Percentiles rank a stretch among this genome's conserved stretches.
Conservation (phyloP, 331 rosid genomes). For the Saraca asoca region DNA sequence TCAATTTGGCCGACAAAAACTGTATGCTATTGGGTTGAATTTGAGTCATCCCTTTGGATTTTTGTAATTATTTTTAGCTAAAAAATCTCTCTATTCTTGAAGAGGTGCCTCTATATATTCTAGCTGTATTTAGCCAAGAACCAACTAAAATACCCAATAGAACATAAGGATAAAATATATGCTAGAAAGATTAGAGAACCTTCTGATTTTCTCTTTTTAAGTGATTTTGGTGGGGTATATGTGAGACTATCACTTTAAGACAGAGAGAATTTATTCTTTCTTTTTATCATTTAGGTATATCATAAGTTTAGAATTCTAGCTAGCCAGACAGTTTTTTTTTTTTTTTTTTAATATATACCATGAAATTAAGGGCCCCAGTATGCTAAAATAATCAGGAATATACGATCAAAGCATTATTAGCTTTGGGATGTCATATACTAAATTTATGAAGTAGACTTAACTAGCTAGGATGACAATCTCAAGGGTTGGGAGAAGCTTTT, state of each 20-base stretch:
- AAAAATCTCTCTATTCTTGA: conserved; percentile 41
- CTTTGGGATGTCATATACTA: conserved; percentile 33
- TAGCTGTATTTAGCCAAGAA: conserved; percentile 27
- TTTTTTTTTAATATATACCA: neutral
- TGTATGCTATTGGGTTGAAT: conserved; percentile 36
- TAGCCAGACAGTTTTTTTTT: no score
- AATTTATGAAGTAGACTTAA: conserved; percentile 11
- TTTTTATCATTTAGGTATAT: conserved; percentile 50
- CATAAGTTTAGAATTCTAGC: conserved; percentile 16
- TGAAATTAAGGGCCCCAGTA: no score
- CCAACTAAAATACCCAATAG: conserved; percentile 22
- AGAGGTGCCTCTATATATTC: conserved; percentile 38
- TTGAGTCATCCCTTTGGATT: conserved; percentile 35
- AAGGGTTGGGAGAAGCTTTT: neutral
- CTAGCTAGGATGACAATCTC: conserved; percentile 12
- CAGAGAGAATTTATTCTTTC: conserved; percentile 51
- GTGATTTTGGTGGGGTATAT: conserved; percentile 53
- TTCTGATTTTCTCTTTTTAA: conserved; percentile 31
- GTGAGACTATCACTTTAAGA: conserved; percentile 43
- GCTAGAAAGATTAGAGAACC: conserved; percentile 36
- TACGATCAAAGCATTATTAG: conserved; percentile 24
- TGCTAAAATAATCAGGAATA: neutral
- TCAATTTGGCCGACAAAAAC: conserved; percentile 44
- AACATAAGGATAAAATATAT: conserved; percentile 21
- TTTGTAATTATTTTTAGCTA: conserved; percentile 31